phyloP scores from a whole-genome alignment of 2,329 filamentous ascomycete species.

The Trichoderma sp. region DNA sequence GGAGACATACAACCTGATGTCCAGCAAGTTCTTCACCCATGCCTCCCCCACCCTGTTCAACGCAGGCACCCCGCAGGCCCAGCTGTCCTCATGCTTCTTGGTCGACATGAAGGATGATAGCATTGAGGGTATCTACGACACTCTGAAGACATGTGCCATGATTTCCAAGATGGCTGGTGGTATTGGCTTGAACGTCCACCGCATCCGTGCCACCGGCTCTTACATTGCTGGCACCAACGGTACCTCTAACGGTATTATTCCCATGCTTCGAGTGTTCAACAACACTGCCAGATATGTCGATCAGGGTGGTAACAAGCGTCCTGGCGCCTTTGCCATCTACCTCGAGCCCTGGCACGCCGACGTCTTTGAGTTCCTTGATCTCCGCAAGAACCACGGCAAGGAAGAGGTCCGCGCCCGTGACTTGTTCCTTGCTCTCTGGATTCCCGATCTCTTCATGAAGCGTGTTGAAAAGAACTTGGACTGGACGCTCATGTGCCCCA shows the following conservation, averaged over 20 bases:
- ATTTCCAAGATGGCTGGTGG: conserved; percentile 99
- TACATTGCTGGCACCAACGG: conserved; percentile 99
- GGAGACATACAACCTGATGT: conserved; percentile 99
- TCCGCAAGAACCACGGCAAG: conserved; percentile 99
- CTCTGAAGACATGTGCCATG: conserved; percentile 98
- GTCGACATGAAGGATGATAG: conserved; percentile 99
- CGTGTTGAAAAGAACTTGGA: conserved; percentile 94
- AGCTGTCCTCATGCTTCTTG: conserved; percentile 97
- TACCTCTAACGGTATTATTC: conserved; percentile 94
- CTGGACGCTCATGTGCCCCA: conserved; percentile 98
- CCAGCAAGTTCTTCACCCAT: conserved; percentile 97
- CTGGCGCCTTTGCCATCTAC: conserved; percentile 98
- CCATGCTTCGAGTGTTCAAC: conserved; percentile 99
- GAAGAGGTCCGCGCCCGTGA: conserved; percentile 97
- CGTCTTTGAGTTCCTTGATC: conserved; percentile 94
- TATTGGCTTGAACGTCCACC: conserved; percentile 94
- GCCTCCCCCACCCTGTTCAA: conserved; percentile 98
- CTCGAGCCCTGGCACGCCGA: conserved; percentile 99
- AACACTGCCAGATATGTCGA: conserved; percentile 99
- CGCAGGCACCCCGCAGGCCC: conserved; percentile 89
- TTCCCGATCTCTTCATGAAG: conserved; percentile 99
- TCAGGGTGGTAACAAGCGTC: conserved; percentile 98
- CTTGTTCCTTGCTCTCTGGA: conserved; percentile 97
- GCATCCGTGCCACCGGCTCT: conserved; percentile 94
- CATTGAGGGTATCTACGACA: conserved; percentile 99